phyloP scores from a whole-genome alignment of 495 filamentous ascomycete genomes.

The Tuber brumale region DNA sequence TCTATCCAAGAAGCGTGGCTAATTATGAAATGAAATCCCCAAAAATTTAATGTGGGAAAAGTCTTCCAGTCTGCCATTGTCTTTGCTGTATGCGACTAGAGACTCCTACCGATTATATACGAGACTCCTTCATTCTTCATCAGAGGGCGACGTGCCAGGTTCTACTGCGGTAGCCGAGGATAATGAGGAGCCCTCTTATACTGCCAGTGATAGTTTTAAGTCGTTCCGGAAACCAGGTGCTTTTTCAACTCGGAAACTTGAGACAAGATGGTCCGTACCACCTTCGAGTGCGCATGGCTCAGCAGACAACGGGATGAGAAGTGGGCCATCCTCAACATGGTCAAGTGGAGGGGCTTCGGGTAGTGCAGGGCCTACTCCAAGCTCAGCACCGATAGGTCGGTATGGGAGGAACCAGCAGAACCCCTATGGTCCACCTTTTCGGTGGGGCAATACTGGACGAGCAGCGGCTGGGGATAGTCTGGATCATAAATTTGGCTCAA shows the following conservation, averaged over 20 bases:
- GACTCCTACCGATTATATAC: conserved; percentile 9
- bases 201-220: background rate
- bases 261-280: background rate
- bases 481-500: background rate
- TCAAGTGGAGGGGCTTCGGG: background rate
- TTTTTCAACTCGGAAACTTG: background rate
- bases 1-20: conserved; percentile 11
- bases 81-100: conserved; percentile 11
- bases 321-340: background rate
- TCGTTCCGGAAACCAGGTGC: background rate
- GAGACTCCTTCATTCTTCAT: conserved; percentile 20
- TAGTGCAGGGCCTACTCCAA: background rate
- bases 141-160: conserved; percentile 17
- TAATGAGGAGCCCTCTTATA: background rate
- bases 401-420: background rate
- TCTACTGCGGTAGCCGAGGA: conserved; percentile 5
- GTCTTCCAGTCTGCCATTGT: conserved; percentile 23
- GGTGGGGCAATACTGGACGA: background rate
- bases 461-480: background rate
- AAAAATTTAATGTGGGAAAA: conserved; percentile 8
- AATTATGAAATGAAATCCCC: conserved; percentile 10
- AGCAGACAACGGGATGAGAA: background rate
- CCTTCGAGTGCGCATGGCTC: background rate
- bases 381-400: background rate
- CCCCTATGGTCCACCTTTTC: background rate